Evolutionary conservation across 176 grass and related monocot genomes (phyloP), one percentile per base, ranked within the genome.

Genomic region (Eremochloa ophiuroides): DNA sequence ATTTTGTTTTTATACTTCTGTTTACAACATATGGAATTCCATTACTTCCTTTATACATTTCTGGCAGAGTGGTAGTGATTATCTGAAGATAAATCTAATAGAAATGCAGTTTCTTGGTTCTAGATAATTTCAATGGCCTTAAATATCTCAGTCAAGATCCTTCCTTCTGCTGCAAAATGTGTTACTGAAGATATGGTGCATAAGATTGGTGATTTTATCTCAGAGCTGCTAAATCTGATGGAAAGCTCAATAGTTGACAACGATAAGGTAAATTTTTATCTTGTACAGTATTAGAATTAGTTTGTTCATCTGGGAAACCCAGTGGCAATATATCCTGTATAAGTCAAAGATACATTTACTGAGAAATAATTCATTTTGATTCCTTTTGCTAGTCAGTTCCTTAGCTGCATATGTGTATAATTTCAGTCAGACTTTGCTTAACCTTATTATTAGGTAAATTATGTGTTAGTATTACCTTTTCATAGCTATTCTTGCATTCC

Each of bases 81-180:
- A 8, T 70, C 17, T 73, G 7, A 84, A 44, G 20, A 87, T 46
- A 73, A 34, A 47, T 80, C 81, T 84, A 28, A 86, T 69, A 62
- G 25, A 66, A 71, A 33, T 75, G 79, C 39, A 84, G 77, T 69
- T 83, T 76, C 35, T 88, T 79, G 44, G 66, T 23, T 88, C 62
- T 80, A 98, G 93, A 89, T 95, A 84, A 77, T 93, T 91, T 93
- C 80, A 55, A 59, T 91, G 86, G 55, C 62, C 63, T 87, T 95
- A 77, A 75, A 71, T 88, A 85, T 91, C 50, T 85, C 90, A 41
- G 84, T 88, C 66, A 88, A 88, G 69, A 69, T 88, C 26, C 83
- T 95, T 80, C 88, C 89, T 55, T 46, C 59, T 17, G 80, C 82
- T 15, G 60, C 62, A 53, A 93, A 86, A 75, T 88, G 79, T 55